Evolutionary conservation across 208 protist genomes (phyloP).

Genomic region (Novymonas esmeraldas): DNA sequence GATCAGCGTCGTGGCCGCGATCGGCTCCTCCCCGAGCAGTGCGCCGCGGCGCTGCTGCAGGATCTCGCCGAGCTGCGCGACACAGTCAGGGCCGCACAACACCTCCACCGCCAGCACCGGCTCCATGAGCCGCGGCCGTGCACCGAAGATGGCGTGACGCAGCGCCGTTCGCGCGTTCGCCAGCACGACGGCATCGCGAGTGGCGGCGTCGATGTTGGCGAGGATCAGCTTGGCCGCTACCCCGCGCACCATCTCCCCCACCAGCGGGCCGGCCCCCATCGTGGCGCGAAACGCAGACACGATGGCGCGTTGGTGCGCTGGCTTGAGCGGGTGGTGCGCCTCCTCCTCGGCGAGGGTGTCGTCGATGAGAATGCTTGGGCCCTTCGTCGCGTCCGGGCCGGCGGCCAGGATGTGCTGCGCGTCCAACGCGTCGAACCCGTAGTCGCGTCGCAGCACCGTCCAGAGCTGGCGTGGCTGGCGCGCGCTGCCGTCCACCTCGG

Average conservation of each 20-base stretch:
- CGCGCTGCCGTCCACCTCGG: not conserved
- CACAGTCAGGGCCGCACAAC: constrained; percentile 82
- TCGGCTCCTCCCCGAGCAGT: constrained; percentile 89
- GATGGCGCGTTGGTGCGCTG: constrained; percentile 95
- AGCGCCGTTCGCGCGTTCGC: constrained; percentile 91
- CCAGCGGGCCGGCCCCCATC: constrained; percentile 95
- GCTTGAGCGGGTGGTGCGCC: constrained; percentile 46
- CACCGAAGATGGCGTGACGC: constrained; percentile 96
- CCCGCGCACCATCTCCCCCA: constrained; percentile 93
- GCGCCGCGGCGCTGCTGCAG: constrained; percentile 92
- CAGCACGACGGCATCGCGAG: constrained; percentile 60
- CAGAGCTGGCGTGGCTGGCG: constrained; percentile 35
- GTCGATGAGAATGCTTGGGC: constrained; percentile 97
- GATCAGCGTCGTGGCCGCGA: constrained; percentile 97
- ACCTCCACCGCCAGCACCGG: constrained; percentile 97
- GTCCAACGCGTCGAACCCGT: constrained; percentile 97
- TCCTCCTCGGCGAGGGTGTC: constrained; percentile 94
- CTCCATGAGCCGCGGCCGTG: constrained; percentile 98
- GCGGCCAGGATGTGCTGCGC: constrained; percentile 95
- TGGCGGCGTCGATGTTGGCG: constrained; percentile 44
- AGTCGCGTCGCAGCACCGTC: constrained; percentile 64
- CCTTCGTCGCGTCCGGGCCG: constrained; percentile 79
- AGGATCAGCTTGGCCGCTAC: constrained; percentile 62
- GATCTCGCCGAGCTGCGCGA: constrained; percentile 86
- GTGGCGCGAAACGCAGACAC: constrained; percentile 65